Percentiles rank a stretch among this genome's conserved stretches.
These are phyloP conservation scores for Leucosporidium scottii DNA, from an alignment of 768 basidiomycete genomes.

Conservation along the genomic window DNA sequence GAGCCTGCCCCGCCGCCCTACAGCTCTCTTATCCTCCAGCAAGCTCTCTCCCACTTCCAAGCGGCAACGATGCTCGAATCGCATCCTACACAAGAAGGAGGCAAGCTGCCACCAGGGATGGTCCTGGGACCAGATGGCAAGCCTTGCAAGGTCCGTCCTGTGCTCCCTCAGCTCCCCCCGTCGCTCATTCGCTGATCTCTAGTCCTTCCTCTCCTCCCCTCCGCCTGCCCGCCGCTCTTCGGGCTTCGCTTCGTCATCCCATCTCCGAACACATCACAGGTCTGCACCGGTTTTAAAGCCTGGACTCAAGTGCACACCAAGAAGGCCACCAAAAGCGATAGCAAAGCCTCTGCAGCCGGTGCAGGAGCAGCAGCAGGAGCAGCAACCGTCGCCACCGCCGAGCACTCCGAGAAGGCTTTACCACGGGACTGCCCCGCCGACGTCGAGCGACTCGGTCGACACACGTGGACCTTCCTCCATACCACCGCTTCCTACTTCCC, in stretches of 20 bases:
- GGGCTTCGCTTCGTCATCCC: slow-evolving; percentile 15
- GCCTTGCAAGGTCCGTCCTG: slow-evolving; percentile 75
- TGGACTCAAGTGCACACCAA: slow-evolving; percentile 51
- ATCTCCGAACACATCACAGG: slow-evolving; percentile 5
- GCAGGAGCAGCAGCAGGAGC: slow-evolving; percentile 25
- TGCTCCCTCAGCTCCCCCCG: slow-evolving; percentile 6
- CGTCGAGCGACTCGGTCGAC: slow-evolving; percentile 76
- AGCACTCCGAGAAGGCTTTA: slow-evolving; percentile 1
- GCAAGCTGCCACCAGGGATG: slow-evolving; percentile 42
- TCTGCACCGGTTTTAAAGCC: slow-evolving; percentile 59
- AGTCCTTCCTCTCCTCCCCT: no score
- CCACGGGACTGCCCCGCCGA: slow-evolving; percentile 72
- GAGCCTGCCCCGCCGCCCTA: no score
- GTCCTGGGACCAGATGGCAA: slow-evolving; percentile 88
- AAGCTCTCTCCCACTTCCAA: no score
- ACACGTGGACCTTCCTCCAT: slow-evolving; percentile 96
- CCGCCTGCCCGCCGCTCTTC: not conserved
- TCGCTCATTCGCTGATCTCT: not conserved
- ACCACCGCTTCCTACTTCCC: slow-evolving; percentile 94
- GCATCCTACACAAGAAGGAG: no score
- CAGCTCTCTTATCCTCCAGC: no score
- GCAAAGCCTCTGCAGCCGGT: slow-evolving; percentile 33
- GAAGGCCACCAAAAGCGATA: slow-evolving; percentile 39
- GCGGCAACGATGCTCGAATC: no score
- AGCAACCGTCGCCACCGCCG: slow-evolving; percentile 37